These are phyloP conservation scores for Elsinoe necatrix DNA, from an alignment of 2,329 filamentous ascomycete species.

Conservation along the genomic window DNA sequence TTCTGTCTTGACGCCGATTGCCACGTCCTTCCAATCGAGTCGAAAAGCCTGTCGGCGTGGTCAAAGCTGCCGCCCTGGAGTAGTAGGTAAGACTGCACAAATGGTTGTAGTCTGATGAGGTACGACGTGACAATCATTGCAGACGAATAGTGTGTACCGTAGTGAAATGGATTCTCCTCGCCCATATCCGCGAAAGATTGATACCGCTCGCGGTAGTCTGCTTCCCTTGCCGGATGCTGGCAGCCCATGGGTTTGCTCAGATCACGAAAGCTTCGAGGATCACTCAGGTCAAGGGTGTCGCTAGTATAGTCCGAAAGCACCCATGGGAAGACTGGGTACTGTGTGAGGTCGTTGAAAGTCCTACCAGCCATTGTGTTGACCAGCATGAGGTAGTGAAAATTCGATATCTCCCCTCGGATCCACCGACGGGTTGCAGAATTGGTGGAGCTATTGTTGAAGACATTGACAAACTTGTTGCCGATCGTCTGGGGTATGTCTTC, in stretches of 20 bases:
- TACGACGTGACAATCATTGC: constrained; percentile 98
- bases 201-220: constrained; percentile 76
- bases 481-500: constrained; percentile 59
- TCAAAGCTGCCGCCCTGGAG: constrained; percentile 95
- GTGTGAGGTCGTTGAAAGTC: constrained; percentile 95
- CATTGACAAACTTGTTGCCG: constrained; percentile 81
- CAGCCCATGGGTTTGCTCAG: constrained; percentile 94
- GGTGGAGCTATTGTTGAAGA: constrained; percentile 75
- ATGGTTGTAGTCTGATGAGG: constrained; percentile 87
- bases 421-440: constrained; percentile 82
- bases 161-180: constrained; percentile 78
- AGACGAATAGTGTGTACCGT: constrained; percentile 96
- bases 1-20: constrained; percentile 79
- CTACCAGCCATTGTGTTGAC: constrained; percentile 95
- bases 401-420: constrained; percentile 91
- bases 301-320: constrained; percentile 93
- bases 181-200: constrained; percentile 84
- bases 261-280: constrained; percentile 81
- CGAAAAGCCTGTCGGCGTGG: constrained; percentile 90
- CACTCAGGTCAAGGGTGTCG: constrained; percentile 76
- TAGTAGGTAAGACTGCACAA: constrained; percentile 89
- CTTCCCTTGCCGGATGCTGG: constrained; percentile 66
- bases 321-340: constrained; percentile 98
- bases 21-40: constrained; percentile 87
- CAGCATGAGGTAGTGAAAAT: constrained; percentile 98